Percentiles rank a stretch among this genome's conserved stretches.
Conservation (phyloP, 1,139 yeast genomes). For the Kurtzmaniella quercitrusa region DNA sequence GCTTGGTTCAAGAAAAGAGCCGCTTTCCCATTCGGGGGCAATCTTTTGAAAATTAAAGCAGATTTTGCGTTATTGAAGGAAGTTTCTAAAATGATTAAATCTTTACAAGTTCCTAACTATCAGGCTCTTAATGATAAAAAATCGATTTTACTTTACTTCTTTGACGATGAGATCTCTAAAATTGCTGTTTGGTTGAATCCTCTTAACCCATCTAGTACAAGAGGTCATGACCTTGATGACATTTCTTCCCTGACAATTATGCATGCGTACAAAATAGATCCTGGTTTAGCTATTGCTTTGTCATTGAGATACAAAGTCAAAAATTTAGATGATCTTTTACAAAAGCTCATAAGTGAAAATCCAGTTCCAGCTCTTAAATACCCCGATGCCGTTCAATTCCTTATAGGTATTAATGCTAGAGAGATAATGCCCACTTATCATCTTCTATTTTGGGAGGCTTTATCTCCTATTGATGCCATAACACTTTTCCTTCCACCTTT, state of each 20-base stretch:
- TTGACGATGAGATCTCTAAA: conserved; percentile 71
- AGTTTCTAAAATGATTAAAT: conserved; percentile 36
- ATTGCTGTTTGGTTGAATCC: conserved; percentile 81
- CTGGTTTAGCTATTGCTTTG: conserved; percentile 69
- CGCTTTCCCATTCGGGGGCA: conserved; percentile 82
- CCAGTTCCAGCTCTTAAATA: conserved; percentile 62
- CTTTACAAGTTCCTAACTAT: conserved; percentile 19
- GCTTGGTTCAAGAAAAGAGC: conserved; percentile 71
- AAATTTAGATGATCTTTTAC: conserved; percentile 41
- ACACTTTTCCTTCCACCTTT: conserved; percentile 78
- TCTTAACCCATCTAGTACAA: conserved; percentile 41
- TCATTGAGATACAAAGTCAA: conserved; percentile 53
- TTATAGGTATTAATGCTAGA: conserved; percentile 45
- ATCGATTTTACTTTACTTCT: conserved; percentile 52
- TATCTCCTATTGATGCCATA: conserved; percentile 82
- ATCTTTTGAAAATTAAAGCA: conserved; percentile 64
- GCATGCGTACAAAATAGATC: conserved; percentile 65
- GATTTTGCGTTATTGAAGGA: conserved; percentile 60
- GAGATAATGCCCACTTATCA: conserved; percentile 37
- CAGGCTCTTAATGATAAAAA: conserved; percentile 40
- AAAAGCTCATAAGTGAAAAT: conserved; percentile 42
- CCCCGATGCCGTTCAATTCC: conserved; percentile 62
- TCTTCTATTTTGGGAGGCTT: conserved; percentile 69
- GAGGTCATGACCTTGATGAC: conserved; percentile 31
- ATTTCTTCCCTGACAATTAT: conserved; percentile 33